Evolutionary conservation across 2,329 filamentous ascomycete genomes (phyloP).

Genomic region (Venturia aucupariae): DNA sequence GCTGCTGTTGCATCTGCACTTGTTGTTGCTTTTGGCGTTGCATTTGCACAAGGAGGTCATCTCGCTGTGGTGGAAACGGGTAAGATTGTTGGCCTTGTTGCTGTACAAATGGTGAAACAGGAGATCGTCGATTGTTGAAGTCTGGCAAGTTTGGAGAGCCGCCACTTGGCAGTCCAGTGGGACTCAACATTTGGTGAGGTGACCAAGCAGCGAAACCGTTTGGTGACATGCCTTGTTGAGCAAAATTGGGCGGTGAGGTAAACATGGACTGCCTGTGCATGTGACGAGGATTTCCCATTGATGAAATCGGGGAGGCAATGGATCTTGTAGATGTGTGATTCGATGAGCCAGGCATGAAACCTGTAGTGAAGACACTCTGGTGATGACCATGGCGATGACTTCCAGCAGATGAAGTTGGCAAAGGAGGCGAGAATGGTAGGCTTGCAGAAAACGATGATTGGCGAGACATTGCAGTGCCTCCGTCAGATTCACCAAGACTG

Average conservation of each 20-base stretch:
- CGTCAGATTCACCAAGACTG: constrained; percentile 62
- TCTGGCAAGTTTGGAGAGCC: constrained; percentile 33
- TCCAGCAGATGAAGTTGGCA: constrained; percentile 68
- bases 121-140: constrained; percentile 26
- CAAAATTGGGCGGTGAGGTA: constrained; percentile 56
- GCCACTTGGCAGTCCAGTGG: constrained; percentile 30
- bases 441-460: constrained; percentile 69
- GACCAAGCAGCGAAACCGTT: constrained; percentile 34
- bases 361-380: constrained; percentile 41
- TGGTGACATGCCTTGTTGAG: constrained; percentile 49
- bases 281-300: constrained; percentile 46
- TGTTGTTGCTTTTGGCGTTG: constrained; percentile 41
- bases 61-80: constrained; percentile 23
- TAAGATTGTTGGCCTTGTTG: constrained; percentile 35
- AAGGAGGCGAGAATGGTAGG: constrained; percentile 72
- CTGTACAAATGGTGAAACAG: constrained; percentile 54
- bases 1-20: constrained; percentile 45
- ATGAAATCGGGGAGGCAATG: constrained; percentile 64
- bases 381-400: constrained; percentile 55
- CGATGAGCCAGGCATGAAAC: constrained; percentile 44
- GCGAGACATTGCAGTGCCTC: constrained; percentile 55
- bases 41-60: constrained; percentile 36
- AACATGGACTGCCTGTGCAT: constrained; percentile 66
- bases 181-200: constrained; percentile 30
- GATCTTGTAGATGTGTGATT: constrained; percentile 52